These are phyloP conservation scores for Ottelia alismoides DNA, from an alignment of 106 monocot species.

Conservation along the genomic window DNA sequence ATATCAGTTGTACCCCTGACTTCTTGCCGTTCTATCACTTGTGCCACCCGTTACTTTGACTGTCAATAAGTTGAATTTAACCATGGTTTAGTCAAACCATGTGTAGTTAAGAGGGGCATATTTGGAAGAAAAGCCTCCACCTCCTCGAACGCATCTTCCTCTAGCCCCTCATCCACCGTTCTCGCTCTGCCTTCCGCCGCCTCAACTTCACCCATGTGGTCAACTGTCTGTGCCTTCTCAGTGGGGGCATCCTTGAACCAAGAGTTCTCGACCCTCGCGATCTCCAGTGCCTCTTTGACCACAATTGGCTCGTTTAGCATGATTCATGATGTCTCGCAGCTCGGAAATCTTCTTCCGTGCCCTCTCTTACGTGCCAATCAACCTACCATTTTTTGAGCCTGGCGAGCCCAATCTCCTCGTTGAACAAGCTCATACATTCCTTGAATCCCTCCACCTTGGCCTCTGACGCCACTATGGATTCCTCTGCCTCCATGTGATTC, in stretches of 20 bases:
- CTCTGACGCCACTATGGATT: conserved; percentile 36
- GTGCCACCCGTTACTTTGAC: too few species aligned
- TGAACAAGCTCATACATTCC: conserved; percentile 38
- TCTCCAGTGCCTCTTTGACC: conserved; percentile 75
- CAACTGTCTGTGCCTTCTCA: too few species aligned
- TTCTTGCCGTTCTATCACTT: too few species aligned
- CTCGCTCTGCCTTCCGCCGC: too few species aligned
- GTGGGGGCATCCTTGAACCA: conserved; percentile 30
- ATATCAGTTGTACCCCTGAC: too few species aligned
- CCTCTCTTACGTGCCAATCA: conserved; percentile 26
- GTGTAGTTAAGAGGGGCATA: too few species aligned
- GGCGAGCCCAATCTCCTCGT: conserved; percentile 39
- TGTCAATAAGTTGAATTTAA: too few species aligned
- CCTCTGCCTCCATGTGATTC: conserved; percentile 41
- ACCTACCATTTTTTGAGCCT: conserved; percentile 34
- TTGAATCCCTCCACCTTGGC: conserved; percentile 56
- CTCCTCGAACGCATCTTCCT: too few species aligned
- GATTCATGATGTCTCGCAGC: conserved; percentile 67
- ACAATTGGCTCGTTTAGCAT: conserved; percentile 65
- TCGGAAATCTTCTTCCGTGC: conserved; percentile 48
- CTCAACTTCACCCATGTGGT: too few species aligned
- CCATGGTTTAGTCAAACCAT: too few species aligned
- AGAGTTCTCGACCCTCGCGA: conserved; percentile 52
- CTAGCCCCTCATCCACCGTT: too few species aligned
- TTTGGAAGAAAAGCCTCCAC: too few species aligned